Percentiles rank a stretch among this genome's conserved stretches.
Conservation (phyloP, 306 rosid genomes). For the Malus fusca region DNA sequence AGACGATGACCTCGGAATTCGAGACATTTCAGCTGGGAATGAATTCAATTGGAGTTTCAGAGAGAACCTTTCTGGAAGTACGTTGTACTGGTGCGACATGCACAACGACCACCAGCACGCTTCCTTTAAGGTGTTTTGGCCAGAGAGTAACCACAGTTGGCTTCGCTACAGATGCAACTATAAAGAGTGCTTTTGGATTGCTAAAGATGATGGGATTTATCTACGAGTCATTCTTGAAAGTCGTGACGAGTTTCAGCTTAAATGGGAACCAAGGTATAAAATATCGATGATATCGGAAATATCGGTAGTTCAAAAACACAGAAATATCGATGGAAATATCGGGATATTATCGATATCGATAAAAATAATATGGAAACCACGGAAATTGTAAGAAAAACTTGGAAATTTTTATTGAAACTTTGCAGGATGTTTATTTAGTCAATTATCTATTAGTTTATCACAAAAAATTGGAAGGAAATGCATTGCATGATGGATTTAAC, state of each 20-base stretch:
- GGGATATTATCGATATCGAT: too few relatives aligned
- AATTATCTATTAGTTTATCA: too few relatives aligned
- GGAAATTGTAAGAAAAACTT: too few relatives aligned
- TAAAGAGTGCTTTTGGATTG: slow-evolving; percentile 1
- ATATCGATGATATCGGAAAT: too few relatives aligned
- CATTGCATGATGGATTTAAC: too few relatives aligned
- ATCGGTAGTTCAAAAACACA: too few relatives aligned
- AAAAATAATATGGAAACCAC: too few relatives aligned
- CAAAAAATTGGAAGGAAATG: too few relatives aligned
- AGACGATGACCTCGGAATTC: background rate
- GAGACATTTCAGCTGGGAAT: background rate
- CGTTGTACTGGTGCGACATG: slow-evolving; percentile 7
- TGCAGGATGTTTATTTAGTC: too few relatives aligned
- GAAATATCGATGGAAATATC: too few relatives aligned
- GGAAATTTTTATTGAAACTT: too few relatives aligned
- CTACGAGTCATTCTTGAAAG: background rate
- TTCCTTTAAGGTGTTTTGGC: background rate
- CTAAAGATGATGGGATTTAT: slow-evolving; percentile 12
- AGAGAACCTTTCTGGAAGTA: slow-evolving; percentile 2
- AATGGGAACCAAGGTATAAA: background rate
- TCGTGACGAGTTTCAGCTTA: background rate
- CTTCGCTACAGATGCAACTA: background rate
- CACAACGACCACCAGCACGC: background rate
- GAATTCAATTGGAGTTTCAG: slow-evolving; percentile 12
- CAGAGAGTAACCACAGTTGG: background rate